These are phyloP conservation scores for Alopecurus myosuroides DNA, from an alignment of 176 grass and related monocot genomes.

Conservation along the genomic window DNA sequence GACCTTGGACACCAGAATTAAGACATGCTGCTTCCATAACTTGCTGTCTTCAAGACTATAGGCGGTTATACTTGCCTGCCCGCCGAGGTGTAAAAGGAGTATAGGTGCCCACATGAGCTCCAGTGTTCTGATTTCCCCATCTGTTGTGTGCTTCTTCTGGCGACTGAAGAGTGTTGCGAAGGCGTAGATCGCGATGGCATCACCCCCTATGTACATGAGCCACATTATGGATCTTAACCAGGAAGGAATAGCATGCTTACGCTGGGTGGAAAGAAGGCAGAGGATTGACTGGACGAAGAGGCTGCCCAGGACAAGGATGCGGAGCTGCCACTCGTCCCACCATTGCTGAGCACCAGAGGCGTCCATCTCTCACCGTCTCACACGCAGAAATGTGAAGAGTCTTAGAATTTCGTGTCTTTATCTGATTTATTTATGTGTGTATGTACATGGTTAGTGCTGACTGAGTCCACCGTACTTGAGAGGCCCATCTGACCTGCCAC, in stretches of 20 bases:
- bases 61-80: not conserved
- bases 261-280: no score
- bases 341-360: no score
- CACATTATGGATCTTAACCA: not conserved
- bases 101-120: not conserved
- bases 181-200: not conserved
- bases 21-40: not conserved
- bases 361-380: not conserved
- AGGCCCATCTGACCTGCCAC: no score
- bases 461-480: no score
- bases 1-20: not conserved
- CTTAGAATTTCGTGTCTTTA: no score
- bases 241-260: no score
- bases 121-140: not conserved
- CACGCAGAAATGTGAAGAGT: no score
- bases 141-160: not conserved
- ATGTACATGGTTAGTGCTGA: no score
- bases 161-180: not conserved
- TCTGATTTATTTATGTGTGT: no score
- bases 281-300: no score
- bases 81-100: not conserved
- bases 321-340: no score
- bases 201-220: not conserved
- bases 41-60: not conserved
- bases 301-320: no score